Conservation (phyloP, 495 filamentous ascomycete species). For the Durotheca rogersii region DNA sequence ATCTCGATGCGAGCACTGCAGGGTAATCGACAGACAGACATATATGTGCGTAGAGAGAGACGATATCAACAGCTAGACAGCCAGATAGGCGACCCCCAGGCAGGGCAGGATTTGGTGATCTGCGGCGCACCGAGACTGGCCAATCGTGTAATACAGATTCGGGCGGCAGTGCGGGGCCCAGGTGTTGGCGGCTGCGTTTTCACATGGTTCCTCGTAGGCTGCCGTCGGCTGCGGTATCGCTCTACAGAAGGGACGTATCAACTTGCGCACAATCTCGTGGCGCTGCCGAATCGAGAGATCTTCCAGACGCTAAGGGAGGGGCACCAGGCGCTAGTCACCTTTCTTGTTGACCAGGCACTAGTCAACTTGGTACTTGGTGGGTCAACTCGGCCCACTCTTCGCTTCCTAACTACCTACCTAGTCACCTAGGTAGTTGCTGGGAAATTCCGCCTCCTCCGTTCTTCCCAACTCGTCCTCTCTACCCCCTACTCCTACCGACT, state of each 20-base stretch:
- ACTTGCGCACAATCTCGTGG: conserved; percentile 16
- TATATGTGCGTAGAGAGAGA: no score
- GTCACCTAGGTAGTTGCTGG: no score
- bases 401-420: no score
- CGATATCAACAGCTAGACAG: no score
- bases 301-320: conserved; percentile 17
- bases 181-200: background rate
- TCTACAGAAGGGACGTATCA: conserved; percentile 22
- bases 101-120: conserved; percentile 26
- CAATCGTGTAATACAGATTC: conserved; percentile 31
- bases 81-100: conserved; percentile 15
- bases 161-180: conserved; percentile 7
- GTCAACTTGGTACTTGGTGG: no score
- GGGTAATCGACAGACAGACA: no score
- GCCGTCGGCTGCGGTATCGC: conserved; percentile 34
- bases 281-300: conserved; percentile 25
- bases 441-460: no score
- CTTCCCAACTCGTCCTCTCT: no score
- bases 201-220: no score
- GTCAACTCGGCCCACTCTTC: no score
- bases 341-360: no score
- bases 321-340: conserved; percentile 8
- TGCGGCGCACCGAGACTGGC: conserved; percentile 11
- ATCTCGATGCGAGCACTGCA: conserved; percentile 24
- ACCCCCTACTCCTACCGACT: no score